Conservation (phyloP, 1,139 yeast species). For the Pichia sp. region DNA sequence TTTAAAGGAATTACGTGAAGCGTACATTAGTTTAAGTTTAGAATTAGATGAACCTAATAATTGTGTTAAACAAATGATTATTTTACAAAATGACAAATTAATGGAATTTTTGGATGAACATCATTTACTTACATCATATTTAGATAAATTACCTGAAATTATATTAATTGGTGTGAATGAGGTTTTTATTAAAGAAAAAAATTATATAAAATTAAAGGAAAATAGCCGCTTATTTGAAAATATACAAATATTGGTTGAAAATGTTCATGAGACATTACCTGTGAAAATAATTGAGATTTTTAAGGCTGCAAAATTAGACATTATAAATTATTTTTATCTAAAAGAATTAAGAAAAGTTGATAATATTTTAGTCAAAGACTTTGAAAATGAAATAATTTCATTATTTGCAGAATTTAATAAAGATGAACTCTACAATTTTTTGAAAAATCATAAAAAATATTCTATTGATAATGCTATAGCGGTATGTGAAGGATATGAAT, state of each 20-base stretch:
- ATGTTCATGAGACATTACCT: slow-evolving; percentile 61
- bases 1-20: slow-evolving; percentile 44
- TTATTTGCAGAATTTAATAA: slow-evolving; percentile 60
- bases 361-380: slow-evolving; percentile 44
- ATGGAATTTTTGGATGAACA: slow-evolving; percentile 52
- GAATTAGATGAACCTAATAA: slow-evolving; percentile 50
- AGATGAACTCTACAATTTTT: slow-evolving; percentile 46
- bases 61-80: slow-evolving; percentile 60
- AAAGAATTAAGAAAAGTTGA: slow-evolving; percentile 52
- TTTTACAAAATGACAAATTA: slow-evolving; percentile 48
- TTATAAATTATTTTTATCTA: slow-evolving; percentile 55
- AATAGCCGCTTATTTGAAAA: slow-evolving; percentile 41
- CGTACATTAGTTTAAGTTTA: slow-evolving; percentile 53
- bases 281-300: slow-evolving; percentile 43
- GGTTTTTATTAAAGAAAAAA: slow-evolving; percentile 21
- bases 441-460: slow-evolving; percentile 50
- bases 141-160: slow-evolving; percentile 46
- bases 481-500: slow-evolving; percentile 49
- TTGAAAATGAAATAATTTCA: slow-evolving; percentile 60
- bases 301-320: slow-evolving; percentile 38
- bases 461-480: slow-evolving; percentile 63
- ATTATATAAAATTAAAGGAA: too few relatives aligned
- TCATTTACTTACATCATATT: slow-evolving; percentile 53
- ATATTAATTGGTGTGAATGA: slow-evolving; percentile 40
- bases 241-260: slow-evolving; percentile 53